A percentile compares a stretch with the other conserved stretches of the same genome.
Evolutionary conservation across 2,329 filamentous ascomycete genomes (phyloP).

Genomic region (Plenodomus lindquistii): DNA sequence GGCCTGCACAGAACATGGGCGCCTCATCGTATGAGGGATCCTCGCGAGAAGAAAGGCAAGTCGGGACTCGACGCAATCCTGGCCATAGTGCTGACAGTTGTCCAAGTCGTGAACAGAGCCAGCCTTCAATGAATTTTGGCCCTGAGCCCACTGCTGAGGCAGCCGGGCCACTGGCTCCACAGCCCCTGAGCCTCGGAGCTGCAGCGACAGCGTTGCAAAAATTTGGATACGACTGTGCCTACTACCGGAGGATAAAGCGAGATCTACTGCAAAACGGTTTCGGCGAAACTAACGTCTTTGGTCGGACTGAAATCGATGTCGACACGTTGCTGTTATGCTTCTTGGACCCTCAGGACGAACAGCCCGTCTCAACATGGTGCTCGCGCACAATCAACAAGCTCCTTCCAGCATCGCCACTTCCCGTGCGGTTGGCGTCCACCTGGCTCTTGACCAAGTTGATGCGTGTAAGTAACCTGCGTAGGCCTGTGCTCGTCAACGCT

Average conservation of each 20-base stretch:
- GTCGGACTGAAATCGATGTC: slow-evolving; percentile 39
- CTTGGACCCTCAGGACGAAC: slow-evolving; percentile 36
- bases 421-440: slow-evolving; percentile 36
- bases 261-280: slow-evolving; percentile 39
- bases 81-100: slow-evolving; percentile 19
- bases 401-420: slow-evolving; percentile 27
- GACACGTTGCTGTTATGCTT: slow-evolving; percentile 41
- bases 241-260: slow-evolving; percentile 37
- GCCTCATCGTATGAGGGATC: slow-evolving; percentile 40
- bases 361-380: slow-evolving; percentile 40
- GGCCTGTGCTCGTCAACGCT: slow-evolving; percentile 3
- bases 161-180: slow-evolving; percentile 21
- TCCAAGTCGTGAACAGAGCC: slow-evolving; percentile 38
- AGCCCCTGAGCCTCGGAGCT: slow-evolving; percentile 19
- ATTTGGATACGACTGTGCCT: slow-evolving; percentile 41
- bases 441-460: slow-evolving; percentile 42
- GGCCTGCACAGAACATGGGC: slow-evolving; percentile 24
- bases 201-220: slow-evolving; percentile 28
- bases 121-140: slow-evolving; percentile 31
- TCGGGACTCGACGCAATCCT: slow-evolving; percentile 4
- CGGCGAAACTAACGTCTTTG: slow-evolving; percentile 38
- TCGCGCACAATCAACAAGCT: slow-evolving; percentile 37
- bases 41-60: slow-evolving; percentile 39
- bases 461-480: slow-evolving; percentile 39
- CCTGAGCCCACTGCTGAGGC: slow-evolving; percentile 25